Conservation (phyloP, 495 filamentous ascomycete species). For the Tuber microsphaerosporum region DNA sequence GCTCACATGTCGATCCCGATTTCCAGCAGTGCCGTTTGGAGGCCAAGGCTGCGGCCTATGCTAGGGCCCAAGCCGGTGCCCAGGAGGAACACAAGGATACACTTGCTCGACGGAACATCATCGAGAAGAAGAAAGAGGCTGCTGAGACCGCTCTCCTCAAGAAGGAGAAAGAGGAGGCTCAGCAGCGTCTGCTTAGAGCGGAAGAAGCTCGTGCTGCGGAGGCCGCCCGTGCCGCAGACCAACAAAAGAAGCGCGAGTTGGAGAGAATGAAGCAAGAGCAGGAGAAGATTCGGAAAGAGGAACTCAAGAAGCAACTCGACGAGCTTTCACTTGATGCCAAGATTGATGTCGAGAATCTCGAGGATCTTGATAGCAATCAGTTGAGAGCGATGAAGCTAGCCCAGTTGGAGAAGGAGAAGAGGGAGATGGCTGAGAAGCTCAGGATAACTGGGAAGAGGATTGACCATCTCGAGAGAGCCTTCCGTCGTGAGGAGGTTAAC, state of each 20-base stretch:
- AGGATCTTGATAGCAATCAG: conserved; percentile 78
- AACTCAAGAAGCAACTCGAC: conserved; percentile 90
- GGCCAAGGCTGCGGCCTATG: conserved; percentile 71
- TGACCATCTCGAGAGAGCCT: conserved; percentile 94
- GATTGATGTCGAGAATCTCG: conserved; percentile 63
- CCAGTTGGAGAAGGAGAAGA: conserved; percentile 96
- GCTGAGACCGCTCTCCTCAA: conserved; percentile 74
- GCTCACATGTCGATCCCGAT: conserved; percentile 85
- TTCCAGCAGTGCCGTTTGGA: conserved; percentile 72
- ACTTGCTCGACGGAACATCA: conserved; percentile 76
- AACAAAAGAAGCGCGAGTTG: conserved; percentile 81
- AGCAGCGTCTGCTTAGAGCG: conserved; percentile 69
- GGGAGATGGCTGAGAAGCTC: conserved; percentile 78
- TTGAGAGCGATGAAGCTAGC: conserved; percentile 90
- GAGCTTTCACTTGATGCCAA: conserved; percentile 83
- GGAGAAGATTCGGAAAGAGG: conserved; percentile 82
- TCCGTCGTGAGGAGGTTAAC: conserved; percentile 89
- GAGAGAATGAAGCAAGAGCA: conserved; percentile 84
- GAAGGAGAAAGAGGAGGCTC: conserved; percentile 87
- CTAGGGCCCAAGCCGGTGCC: conserved; percentile 73
- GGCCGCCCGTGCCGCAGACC: conserved; percentile 74
- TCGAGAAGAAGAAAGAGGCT: conserved; percentile 92
- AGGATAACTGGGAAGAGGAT: conserved; percentile 90
- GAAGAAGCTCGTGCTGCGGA: conserved; percentile 84
- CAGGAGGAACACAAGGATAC: conserved; percentile 88